Evolutionary conservation across 1,284 basidiomycete species (phyloP), one percentile per base, ranked within the genome.

Genomic region (Irpex sp.): DNA sequence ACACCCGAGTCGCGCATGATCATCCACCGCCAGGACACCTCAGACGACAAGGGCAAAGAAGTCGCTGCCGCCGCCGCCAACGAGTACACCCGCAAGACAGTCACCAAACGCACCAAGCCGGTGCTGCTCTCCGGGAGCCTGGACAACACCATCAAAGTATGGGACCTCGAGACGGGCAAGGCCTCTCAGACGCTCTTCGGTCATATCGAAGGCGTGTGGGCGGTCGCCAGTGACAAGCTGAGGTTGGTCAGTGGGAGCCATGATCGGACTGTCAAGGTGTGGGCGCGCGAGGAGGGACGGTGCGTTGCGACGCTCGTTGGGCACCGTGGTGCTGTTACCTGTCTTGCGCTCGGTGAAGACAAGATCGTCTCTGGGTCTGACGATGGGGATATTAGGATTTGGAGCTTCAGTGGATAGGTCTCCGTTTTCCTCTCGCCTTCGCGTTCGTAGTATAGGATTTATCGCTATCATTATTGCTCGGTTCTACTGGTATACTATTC

Each of bases 161-260:
- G 97, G 97, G 96, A 98, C 72, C 88, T 98, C 51, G 93, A 97
- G 68, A 88, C 88, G 1, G 94, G 92, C 31, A 87, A 90, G 69
- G 86, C 90, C 56, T 80, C 87, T 58, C 82, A 86, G 69, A 98
- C 97, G 38, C 83, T 97, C 63, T 99, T 99, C 74, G 97, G 97
- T 0, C 96, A 97, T 74, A 94, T 96, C 67, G 95, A 97, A 73
- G 97, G 97, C 62, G 95, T 99, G 6, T 99, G 97, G 97, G 88
- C 88, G 11, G 89, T 99, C 37, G 95, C 94, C 58, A 90, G 92
- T 66, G 96, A 99, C 77, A 93, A 94, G 72, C 81, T 98, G 70
- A 84, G 97, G 60, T 82, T 99, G 59, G 96, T 96, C 11, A 95
- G 92, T 61, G 96, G 89, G 4, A 94, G 92, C 69, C 96, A 98